Base-by-base conservation (phyloP, 2,329 filamentous ascomycete species). In the Fusarium annulatum region DNA sequence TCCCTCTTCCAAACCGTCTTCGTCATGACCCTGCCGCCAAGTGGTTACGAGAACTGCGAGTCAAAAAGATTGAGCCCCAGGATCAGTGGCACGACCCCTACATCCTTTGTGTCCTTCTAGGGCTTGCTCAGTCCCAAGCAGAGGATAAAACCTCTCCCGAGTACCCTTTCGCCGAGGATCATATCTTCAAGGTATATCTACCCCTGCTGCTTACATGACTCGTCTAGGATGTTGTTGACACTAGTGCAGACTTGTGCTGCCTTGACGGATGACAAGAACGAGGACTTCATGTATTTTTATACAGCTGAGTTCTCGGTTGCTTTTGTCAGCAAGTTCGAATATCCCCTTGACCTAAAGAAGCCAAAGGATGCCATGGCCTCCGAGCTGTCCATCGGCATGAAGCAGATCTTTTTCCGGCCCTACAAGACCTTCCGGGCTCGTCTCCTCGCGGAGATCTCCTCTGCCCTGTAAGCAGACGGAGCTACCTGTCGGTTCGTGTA, bases 271-370 rank as follows among this genome's bases (percentile, higher is more conserved):
- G 73, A 78, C 11, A 49, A 49, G 5, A 72, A 76, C 48, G 33
- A 60, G 2, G 72, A 78, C 2, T 64, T 53, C 41, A 70, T 76
- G 75, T 64, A 58, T n/a, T 75, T 78, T 9, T 78, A 78, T 43
- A 39, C 52, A 4, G 75, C 75, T 21, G 33, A 26, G 19, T 67
- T 78, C 23, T 69, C 72, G 1, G 23, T 65, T 19, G 41, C 64
- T 7, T 78, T 76, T 23, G 61, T 78, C 4, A 62, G 61, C 36
- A 77, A 77, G n/a, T 77, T 78, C 21, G 72, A 75, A 45, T 77
- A 66, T 30, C 76, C 76, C 18, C 46, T 64, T 11, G n/a, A 42
- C 8, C 51, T 70, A 10, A 34, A 69, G 15, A 63, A 57, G 30
- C 52, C 61, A 16, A n/a, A 52, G 7, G 42, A 45, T 3, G 28